phyloP scores from a whole-genome alignment of 2,329 filamentous ascomycete species.

The Aureobasidium sp. region DNA sequence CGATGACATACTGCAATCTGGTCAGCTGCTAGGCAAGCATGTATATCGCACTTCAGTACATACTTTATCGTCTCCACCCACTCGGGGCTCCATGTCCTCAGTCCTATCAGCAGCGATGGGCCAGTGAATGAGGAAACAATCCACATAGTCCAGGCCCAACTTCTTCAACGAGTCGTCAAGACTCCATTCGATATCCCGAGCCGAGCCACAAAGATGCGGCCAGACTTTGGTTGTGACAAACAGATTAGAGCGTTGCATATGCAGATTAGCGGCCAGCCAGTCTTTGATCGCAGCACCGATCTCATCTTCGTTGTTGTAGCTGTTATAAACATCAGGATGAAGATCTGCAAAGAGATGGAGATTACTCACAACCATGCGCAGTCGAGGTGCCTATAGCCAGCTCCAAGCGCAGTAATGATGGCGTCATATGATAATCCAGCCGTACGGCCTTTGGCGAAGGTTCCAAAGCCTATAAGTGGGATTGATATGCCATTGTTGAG shows the following conservation, averaged over 20 bases:
- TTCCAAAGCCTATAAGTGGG: slow-evolving; percentile 47
- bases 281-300: slow-evolving; percentile 45
- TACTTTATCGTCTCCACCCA: no score
- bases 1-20: slow-evolving; percentile 54
- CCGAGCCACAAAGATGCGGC: slow-evolving; percentile 40
- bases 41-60: no score
- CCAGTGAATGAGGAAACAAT: slow-evolving; percentile 34
- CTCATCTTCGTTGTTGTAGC: slow-evolving; percentile 46
- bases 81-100: slow-evolving; percentile 32
- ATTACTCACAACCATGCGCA: slow-evolving; percentile 40
- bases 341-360: no score
- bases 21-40: slow-evolving; percentile 27
- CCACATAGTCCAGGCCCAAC: slow-evolving; percentile 27
- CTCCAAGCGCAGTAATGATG: slow-evolving; percentile 40
- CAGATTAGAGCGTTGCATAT: slow-evolving; percentile 42
- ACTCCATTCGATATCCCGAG: slow-evolving; percentile 28
- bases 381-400: slow-evolving; percentile 48
- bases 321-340: no score
- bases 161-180: slow-evolving; percentile 28
- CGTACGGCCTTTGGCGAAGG: slow-evolving; percentile 57
- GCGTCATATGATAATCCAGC: slow-evolving; percentile 51
- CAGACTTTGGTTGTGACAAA: slow-evolving; percentile 47
- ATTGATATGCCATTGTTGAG: no score
- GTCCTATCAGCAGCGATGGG: slow-evolving; percentile 45
- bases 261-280: slow-evolving; percentile 41